Evolutionary conservation across 345 rosid genomes (phyloP).

Genomic region (Aegle marmelos): DNA sequence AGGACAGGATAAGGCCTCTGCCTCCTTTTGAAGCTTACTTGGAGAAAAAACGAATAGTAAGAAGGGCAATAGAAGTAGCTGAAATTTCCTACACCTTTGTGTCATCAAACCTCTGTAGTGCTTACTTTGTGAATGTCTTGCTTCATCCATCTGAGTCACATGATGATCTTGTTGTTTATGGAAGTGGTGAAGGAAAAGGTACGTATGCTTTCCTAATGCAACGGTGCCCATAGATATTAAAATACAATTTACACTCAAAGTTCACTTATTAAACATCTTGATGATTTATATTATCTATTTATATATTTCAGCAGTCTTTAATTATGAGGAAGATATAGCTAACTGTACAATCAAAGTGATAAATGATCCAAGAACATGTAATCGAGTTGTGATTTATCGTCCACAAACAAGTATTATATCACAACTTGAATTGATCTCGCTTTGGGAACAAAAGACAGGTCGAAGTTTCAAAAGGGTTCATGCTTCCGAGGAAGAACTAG

Average conservation of each 20-base stretch:
- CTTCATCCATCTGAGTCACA: conserved; percentile 23
- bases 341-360: conserved; percentile 35
- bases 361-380: conserved; percentile 28
- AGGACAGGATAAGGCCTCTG: conserved; percentile 30
- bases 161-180: conserved; percentile 21
- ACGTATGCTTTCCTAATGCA: neutral
- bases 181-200: conserved; percentile 41
- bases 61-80: conserved; percentile 41
- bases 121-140: conserved; percentile 34
- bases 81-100: conserved; percentile 40
- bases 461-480: conserved; percentile 22
- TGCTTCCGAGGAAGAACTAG: conserved; percentile 22
- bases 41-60: conserved; percentile 30
- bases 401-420: conserved; percentile 23
- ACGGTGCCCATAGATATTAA: neutral
- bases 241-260: neutral
- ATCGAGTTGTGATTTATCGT: conserved; percentile 23
- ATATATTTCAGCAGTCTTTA: conserved; percentile 29
- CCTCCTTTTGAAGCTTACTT: conserved; percentile 39
- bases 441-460: conserved; percentile 43
- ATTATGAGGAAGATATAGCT: conserved; percentile 39
- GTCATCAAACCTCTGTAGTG: conserved; percentile 30
- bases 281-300: neutral
- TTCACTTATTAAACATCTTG: neutral
- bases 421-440: conserved; percentile 29